Evolutionary conservation across 164 flowering plant genomes (phyloP), one percentile per base, ranked within the genome.

Genomic region (Vitis amurensis): DNA sequence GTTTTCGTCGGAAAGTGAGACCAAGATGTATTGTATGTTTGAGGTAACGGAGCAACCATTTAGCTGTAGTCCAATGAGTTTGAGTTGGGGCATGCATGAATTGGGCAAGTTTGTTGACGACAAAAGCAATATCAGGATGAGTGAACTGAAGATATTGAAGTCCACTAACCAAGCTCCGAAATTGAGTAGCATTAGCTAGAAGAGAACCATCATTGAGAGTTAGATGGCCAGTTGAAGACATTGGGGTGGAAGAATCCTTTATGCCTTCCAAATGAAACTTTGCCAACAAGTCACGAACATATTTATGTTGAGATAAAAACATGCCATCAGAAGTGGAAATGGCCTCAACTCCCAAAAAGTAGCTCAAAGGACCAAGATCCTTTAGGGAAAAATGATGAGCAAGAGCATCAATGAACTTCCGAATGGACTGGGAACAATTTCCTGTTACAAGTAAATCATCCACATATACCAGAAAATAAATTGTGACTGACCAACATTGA

Each of bases 211-310:
- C 44, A 19, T 29, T 19, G 37, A 19, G 31, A 29, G 44, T 19
- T 3, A 61, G 44, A 61, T 61, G 31, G 63, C 4, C 6, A 31
- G 6, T 3, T 31, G 44, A 31, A 31, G 44, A 31, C 44, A 31
- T 31, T 3, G 44, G 49, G 12, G 49, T 61, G 63, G 63, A 61
- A 29, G 49, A 61, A 6, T 61, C 63, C 63, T 61, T 61, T 61
- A 61, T 61, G 37, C 17, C 63, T 27, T 61, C 63, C 48, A 61
- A 29, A 29, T 61, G 63, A 61, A 61, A 61, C 48, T 61, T 61
- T 29, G 63, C 63, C 63, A 61, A 61, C 63, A 61, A 61, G 63
- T 61, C 63, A 61, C 49, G 49, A 61, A 61, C 48, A 61, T 61
- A 61, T 44, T 61, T 29, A 29, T 61, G 63, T 61, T 61, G 63